A percentile compares a stretch with the other conserved stretches of the same genome.
phyloP scores from a whole-genome alignment of 306 rosid genomes.

The Castanea sativa region DNA sequence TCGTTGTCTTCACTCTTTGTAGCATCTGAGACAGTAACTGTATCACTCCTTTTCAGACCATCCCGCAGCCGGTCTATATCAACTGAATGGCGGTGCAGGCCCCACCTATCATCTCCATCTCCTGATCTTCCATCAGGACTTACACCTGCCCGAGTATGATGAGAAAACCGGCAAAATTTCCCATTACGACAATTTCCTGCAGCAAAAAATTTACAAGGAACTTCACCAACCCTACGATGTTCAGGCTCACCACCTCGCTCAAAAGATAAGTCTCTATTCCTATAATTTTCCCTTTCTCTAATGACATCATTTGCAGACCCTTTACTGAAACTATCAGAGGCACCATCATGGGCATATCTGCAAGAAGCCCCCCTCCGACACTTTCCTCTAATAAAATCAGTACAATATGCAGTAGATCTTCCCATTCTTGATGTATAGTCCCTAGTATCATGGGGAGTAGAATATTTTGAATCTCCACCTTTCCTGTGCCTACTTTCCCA shows the following conservation, averaged over 20 bases:
- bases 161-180: slow-evolving; percentile 82
- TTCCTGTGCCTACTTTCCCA: slow-evolving; percentile 75
- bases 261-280: slow-evolving; percentile 60
- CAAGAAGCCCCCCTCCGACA: slow-evolving; percentile 83
- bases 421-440: slow-evolving; percentile 63
- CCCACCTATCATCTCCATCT: slow-evolving; percentile 67
- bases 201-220: slow-evolving; percentile 83
- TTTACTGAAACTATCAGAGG: slow-evolving; percentile 60
- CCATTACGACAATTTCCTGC: slow-evolving; percentile 90
- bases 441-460: slow-evolving; percentile 45
- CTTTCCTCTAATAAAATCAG: slow-evolving; percentile 71
- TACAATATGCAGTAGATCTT: slow-evolving; percentile 52
- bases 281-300: slow-evolving; percentile 70
- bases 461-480: slow-evolving; percentile 60
- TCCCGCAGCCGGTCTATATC: slow-evolving; percentile 46
- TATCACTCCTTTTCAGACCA: slow-evolving; percentile 51
- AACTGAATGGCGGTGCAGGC: slow-evolving; percentile 32
- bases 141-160: slow-evolving; percentile 53
- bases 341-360: slow-evolving; percentile 64
- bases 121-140: slow-evolving; percentile 74
- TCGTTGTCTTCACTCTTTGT: slow-evolving; percentile 44
- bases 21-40: slow-evolving; percentile 36
- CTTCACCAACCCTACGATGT: slow-evolving; percentile 46
- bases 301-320: slow-evolving; percentile 50
- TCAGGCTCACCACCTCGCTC: slow-evolving; percentile 66